Conservation (phyloP, 176 grass and related monocot genomes). For the Musa troglodytarum region DNA sequence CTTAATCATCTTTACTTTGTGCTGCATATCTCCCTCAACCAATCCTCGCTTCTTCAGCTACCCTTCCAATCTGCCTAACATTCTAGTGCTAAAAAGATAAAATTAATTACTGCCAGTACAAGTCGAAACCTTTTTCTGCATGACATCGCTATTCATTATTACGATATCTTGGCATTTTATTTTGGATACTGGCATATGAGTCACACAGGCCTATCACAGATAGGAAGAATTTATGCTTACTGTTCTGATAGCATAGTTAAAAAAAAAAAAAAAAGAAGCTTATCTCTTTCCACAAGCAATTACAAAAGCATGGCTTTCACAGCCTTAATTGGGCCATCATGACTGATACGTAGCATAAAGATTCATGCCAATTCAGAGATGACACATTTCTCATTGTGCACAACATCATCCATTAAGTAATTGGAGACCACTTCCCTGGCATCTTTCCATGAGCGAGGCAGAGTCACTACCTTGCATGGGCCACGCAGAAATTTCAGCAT, state of each 20-base stretch:
- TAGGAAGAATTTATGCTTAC: neutral
- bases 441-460: neutral
- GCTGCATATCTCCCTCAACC: neutral
- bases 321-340: neutral
- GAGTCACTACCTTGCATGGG: neutral
- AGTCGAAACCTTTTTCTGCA: neutral
- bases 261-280: neutral
- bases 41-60: neutral
- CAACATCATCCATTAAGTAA: neutral
- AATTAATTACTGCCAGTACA: neutral
- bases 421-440: constrained; percentile 1
- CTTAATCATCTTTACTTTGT: no score
- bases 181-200: neutral
- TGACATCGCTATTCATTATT: neutral
- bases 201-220: neutral
- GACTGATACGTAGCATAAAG: neutral
- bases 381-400: neutral
- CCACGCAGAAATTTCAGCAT: neutral
- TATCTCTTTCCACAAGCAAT: neutral
- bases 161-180: neutral
- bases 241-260: neutral
- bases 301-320: neutral
- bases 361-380: neutral
- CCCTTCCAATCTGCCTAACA: neutral
- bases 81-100: neutral